Evolutionary conservation across 257 asterid genomes (phyloP).

Genomic region (Petrea volubilis): DNA sequence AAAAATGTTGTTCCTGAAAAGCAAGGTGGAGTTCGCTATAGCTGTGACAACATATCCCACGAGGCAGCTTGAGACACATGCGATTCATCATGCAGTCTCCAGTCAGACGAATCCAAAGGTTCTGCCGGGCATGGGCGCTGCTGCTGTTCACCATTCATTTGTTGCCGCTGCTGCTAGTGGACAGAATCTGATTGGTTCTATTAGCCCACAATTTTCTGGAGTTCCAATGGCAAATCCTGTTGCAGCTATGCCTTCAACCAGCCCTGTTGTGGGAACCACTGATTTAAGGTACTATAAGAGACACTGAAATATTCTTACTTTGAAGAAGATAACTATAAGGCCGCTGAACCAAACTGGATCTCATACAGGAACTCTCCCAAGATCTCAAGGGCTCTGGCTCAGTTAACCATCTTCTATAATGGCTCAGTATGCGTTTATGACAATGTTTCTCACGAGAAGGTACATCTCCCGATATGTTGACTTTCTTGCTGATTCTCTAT

Average conservation of each 20-base stretch:
- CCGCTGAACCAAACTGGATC: slow-evolving; percentile 15
- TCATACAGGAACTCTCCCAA: slow-evolving; percentile 44
- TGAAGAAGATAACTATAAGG: neutral
- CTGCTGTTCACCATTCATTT: slow-evolving; percentile 17
- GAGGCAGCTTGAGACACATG: slow-evolving; percentile 29
- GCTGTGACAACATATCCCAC: slow-evolving; percentile 42
- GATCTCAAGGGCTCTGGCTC: slow-evolving; percentile 55
- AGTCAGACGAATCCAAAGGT: slow-evolving; percentile 22
- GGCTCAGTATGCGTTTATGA: slow-evolving; percentile 83
- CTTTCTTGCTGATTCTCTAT: neutral
- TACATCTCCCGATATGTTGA: slow-evolving; percentile 11
- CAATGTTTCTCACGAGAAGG: slow-evolving; percentile 77
- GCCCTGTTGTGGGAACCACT: slow-evolving; percentile 57
- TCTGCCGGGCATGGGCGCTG: slow-evolving; percentile 18
- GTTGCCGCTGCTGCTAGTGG: slow-evolving; percentile 25
- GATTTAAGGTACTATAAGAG: slow-evolving; percentile 52
- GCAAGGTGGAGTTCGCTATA: slow-evolving; percentile 48
- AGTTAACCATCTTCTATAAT: slow-evolving; percentile 78
- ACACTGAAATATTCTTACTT: neutral
- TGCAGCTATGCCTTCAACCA: slow-evolving; percentile 33
- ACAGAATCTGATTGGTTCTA: slow-evolving; percentile 34
- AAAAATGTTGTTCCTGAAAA: slow-evolving; percentile 38
- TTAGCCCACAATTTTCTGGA: slow-evolving; percentile 36
- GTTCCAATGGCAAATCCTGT: slow-evolving; percentile 29
- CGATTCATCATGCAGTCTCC: slow-evolving; percentile 13